Evolutionary conservation across 371 early-diverging fungal species (phyloP).

Genomic region (Encephalitozoon cuniculi): DNA sequence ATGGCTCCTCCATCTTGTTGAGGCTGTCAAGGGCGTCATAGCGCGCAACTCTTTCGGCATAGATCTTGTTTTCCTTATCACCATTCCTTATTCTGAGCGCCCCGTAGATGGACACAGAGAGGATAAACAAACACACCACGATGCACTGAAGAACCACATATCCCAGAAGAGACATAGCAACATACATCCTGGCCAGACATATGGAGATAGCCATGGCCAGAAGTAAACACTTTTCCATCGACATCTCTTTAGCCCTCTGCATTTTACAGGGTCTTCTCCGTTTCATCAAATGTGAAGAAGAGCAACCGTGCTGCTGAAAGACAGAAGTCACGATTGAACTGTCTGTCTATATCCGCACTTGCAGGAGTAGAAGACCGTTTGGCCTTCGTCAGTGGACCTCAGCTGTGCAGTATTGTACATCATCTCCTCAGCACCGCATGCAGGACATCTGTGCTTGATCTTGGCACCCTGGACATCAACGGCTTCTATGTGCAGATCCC

Average conservation of each 20-base stretch:
- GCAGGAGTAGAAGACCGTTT: conserved; percentile 95
- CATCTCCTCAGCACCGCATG: conserved; percentile 75
- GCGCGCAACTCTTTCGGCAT: conserved; percentile 2
- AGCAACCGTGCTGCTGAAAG: neutral
- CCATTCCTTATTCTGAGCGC: conserved; percentile 16
- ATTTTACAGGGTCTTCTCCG: neutral
- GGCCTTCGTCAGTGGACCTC: conserved; percentile 97
- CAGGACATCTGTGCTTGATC: conserved; percentile 87
- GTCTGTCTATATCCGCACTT: conserved; percentile 76
- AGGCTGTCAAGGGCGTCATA: neutral
- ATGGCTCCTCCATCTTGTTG: neutral
- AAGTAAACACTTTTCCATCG: neutral
- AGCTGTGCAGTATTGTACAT: conserved; percentile 92
- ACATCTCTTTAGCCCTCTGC: neutral
- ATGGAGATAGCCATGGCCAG: neutral
- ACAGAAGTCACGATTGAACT: conserved; percentile 49
- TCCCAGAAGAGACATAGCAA: neutral
- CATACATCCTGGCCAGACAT: neutral
- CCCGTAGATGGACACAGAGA: conserved; percentile 6
- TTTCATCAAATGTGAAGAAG: neutral
- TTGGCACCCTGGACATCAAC: conserved; percentile 41
- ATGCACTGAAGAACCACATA: neutral
- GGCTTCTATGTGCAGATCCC: neutral
- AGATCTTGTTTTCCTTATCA: neutral
- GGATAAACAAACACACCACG: neutral